These are phyloP conservation scores for Botryotinia narcissicola DNA, from an alignment of 2,329 filamentous ascomycete species.

Conservation along the genomic window DNA sequence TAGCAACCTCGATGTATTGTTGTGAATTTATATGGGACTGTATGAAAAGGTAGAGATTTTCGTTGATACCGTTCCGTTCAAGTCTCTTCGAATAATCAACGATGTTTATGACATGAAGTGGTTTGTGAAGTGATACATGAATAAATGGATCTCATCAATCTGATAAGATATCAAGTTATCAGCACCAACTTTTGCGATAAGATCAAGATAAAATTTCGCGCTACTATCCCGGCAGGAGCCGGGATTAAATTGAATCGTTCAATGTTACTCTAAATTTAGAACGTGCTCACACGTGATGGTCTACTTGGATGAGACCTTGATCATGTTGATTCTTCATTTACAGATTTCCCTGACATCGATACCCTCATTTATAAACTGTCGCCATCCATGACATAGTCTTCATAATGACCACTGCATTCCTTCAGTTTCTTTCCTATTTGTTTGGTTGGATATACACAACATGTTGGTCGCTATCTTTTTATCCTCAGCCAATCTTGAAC, in stretches of 20 bases:
- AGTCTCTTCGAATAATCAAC: background rate
- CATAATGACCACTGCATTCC: constrained; percentile 41
- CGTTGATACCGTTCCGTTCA: background rate
- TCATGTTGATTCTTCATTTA: background rate
- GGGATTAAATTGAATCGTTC: background rate
- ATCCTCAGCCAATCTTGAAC: constrained; percentile 85
- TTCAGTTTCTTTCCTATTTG: constrained; percentile 52
- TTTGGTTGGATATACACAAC: constrained; percentile 75
- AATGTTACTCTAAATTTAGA: background rate
- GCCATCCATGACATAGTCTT: background rate
- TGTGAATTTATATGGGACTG: background rate
- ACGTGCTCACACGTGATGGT: background rate
- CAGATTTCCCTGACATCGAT: background rate
- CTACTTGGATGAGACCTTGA: background rate
- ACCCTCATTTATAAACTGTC: background rate
- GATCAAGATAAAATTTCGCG: background rate
- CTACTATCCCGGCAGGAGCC: background rate
- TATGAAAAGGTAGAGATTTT: too few species aligned
- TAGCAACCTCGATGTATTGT: background rate
- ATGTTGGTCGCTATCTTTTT: constrained; percentile 86
- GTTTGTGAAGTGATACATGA: background rate
- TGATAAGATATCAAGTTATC: background rate
- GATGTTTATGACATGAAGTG: background rate
- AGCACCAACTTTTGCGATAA: background rate
- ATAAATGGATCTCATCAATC: background rate